Evolutionary conservation across 441 rosid species (phyloP).

Genomic region (Breynia disticha): DNA sequence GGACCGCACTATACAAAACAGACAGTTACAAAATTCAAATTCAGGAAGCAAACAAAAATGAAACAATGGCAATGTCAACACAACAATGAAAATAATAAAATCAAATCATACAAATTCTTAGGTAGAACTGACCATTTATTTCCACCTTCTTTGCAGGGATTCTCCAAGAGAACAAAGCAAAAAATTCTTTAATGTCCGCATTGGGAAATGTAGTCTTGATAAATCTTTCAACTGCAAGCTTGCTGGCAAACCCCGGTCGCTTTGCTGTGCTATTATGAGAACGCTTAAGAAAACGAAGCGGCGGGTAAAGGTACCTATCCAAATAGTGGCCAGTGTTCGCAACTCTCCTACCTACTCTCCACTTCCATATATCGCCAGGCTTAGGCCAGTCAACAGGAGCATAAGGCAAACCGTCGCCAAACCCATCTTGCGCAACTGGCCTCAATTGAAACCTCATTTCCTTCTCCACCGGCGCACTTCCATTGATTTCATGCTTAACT

Average conservation of each 20-base stretch:
- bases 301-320: conserved; percentile 68
- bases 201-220: conserved; percentile 33
- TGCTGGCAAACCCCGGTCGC: conserved; percentile 46
- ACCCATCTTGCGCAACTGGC: conserved; percentile 36
- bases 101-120: conserved; percentile 6
- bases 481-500: conserved; percentile 29
- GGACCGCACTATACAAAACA: too few species aligned
- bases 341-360: conserved; percentile 70
- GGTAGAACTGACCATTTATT: conserved; percentile 21
- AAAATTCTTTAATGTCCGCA: conserved; percentile 53
- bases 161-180: conserved; percentile 71
- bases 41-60: too few species aligned
- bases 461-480: conserved; percentile 9
- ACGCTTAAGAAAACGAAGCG: conserved; percentile 25
- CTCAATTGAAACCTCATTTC: conserved; percentile 21
- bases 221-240: conserved; percentile 43
- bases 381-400: conserved; percentile 77
- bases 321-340: conserved; percentile 28
- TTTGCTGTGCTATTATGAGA: not conserved
- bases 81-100: conserved; percentile 1
- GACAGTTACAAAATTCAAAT: too few species aligned
- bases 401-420: conserved; percentile 69
- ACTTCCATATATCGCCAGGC: conserved; percentile 63
- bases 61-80: not conserved
- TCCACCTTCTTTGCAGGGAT: conserved; percentile 31